Evolutionary conservation across 176 grass and related monocot species (phyloP).

Genomic region (Aechmea fasciata): DNA sequence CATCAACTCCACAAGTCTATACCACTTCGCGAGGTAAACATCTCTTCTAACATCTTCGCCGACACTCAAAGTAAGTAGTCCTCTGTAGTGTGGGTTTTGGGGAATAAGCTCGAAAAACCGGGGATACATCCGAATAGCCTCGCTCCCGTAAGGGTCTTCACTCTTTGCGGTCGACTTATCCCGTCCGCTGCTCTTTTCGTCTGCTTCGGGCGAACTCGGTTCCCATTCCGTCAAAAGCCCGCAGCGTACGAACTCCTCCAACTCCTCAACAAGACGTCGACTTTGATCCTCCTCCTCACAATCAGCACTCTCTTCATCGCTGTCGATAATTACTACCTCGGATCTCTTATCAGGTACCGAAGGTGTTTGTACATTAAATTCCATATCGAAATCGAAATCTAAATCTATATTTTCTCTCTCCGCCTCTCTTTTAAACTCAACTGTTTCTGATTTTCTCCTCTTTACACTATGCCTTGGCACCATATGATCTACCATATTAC

Average conservation of each 20-base stretch:
- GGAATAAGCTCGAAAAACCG: constrained; percentile 49
- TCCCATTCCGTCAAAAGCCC: constrained; percentile 44
- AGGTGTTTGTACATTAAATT: neutral
- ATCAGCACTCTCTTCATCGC: constrained; percentile 16
- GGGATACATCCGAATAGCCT: constrained; percentile 42
- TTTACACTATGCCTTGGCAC: too few species aligned
- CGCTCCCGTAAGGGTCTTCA: constrained; percentile 35
- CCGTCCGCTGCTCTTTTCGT: constrained; percentile 21
- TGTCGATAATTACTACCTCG: constrained; percentile 35
- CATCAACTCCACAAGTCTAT: constrained; percentile 34
- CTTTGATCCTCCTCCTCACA: constrained; percentile 19
- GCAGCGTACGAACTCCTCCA: constrained; percentile 40
- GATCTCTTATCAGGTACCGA: constrained; percentile 12
- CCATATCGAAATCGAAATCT: neutral
- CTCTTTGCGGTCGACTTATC: neutral
- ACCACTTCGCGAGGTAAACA: constrained; percentile 40
- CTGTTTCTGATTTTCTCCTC: constrained; percentile 5
- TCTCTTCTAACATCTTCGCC: constrained; percentile 28
- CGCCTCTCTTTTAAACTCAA: neutral
- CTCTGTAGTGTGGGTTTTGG: constrained; percentile 57
- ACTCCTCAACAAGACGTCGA: constrained; percentile 38
- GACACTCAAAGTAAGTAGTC: constrained; percentile 10
- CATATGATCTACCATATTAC: too few species aligned
- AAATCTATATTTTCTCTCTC: neutral
- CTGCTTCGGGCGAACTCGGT: constrained; percentile 35